A percentile compares a stretch with the other conserved stretches of the same genome.
Conservation (phyloP, 129 eudicot genomes). For the Helianthus annuus region DNA sequence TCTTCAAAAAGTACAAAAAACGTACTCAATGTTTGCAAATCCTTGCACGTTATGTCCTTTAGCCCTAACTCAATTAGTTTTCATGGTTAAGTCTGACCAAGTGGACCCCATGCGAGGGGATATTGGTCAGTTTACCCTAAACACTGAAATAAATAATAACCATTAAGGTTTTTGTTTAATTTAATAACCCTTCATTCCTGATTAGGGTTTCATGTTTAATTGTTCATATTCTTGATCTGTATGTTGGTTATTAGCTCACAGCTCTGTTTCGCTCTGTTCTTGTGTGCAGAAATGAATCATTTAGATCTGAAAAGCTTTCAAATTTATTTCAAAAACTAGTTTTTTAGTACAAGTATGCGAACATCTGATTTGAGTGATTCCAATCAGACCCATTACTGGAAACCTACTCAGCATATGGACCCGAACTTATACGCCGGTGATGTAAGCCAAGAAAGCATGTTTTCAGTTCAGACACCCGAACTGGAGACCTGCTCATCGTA, state of each 20-base stretch:
- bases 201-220: not conserved
- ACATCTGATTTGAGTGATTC: constrained; percentile 24
- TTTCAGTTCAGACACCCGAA: constrained; percentile 33
- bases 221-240: not conserved
- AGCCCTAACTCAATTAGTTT: no score
- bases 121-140: no score
- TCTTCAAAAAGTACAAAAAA: no score
- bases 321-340: constrained; percentile 2
- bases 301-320: not conserved
- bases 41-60: no score
- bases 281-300: constrained; percentile 9
- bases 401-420: constrained; percentile 27
- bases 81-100: no score
- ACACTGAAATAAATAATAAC: no score
- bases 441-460: constrained; percentile 37
- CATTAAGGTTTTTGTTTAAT: not conserved
- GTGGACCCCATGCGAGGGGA: no score
- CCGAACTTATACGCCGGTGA: constrained; percentile 25
- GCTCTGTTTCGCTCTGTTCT: not conserved
- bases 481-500: no score
- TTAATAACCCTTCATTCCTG: not conserved
- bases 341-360: constrained; percentile 20
- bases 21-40: no score
- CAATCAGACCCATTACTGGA: constrained; percentile 37
- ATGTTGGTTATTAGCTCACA: not conserved